Base-by-base conservation (phyloP, 768 basidiomycete species). In the Kwoniella mangroviensis region DNA sequence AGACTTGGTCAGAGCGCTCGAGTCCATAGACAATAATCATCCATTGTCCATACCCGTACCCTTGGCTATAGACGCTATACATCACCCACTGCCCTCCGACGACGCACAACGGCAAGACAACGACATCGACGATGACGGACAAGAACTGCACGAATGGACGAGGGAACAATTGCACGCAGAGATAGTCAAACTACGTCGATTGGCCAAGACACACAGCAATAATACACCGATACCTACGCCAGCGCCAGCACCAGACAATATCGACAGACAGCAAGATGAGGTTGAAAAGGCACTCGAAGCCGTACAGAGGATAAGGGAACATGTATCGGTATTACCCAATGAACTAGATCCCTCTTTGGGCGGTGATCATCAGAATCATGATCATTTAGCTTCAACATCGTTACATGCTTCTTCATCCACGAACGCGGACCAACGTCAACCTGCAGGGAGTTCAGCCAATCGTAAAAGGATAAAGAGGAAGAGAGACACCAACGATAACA, bases 71-170 rank as follows among this genome's bases (percentile, higher is more conserved):
- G 45, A 54, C 11, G 0, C 53, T 22, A 54, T 54, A 54, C 15
- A 54, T 22, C 15, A 54, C 11, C 17, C 24, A 21, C 53, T 21
- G 12, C 53, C 6, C 22, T 9, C 21, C 53, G 12, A 54, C 22
- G 21, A 54, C 53, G 21, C n/a, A 54, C 53, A 54, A 22, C 34
- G 42, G 43, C 28, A 63, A 9, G 17, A 45, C 4, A 12, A 43
- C 12, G 10, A 45, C 45, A 26, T 26, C 40, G 49, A 52, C 57
- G 51, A 65, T 10, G 61, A 65, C 40, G 42, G 12, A 21, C 51
- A 42, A 11, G 67, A 72, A 43, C 45, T 73, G 59, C 59, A 65
- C 24, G 57, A 53, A 11, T 74, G 73, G 73, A 71, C 67, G 10
- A 56, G 28, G 17, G 73, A 71, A 21, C 65, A 71, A 28, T 58